Percentiles rank a stretch among this genome's conserved stretches.
These are phyloP conservation scores for Wickerhamomyces mucosus DNA, from an alignment of 805 yeast species.

Conservation along the genomic window DNA sequence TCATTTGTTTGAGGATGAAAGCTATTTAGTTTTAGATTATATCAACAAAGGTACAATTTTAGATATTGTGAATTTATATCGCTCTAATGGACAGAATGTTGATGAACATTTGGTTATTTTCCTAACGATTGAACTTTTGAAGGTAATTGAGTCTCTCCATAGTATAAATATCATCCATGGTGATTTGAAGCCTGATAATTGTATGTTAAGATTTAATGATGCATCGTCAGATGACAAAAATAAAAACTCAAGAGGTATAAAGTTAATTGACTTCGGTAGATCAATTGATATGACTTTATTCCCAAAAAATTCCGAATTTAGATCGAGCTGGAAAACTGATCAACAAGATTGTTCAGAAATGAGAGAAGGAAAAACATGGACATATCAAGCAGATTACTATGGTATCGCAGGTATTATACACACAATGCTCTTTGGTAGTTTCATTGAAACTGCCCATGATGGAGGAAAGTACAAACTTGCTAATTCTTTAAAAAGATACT, in stretches of 20 bases:
- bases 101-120: slow-evolving; percentile 60
- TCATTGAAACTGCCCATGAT: slow-evolving; percentile 36
- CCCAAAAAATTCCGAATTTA: slow-evolving; percentile 40
- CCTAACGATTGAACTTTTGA: slow-evolving; percentile 54
- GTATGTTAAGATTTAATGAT: slow-evolving; percentile 56
- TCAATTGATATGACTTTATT: slow-evolving; percentile 62
- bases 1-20: slow-evolving; percentile 27
- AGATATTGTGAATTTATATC: slow-evolving; percentile 51
- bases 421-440: slow-evolving; percentile 60
- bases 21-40: slow-evolving; percentile 16
- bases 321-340: slow-evolving; percentile 50
- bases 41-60: slow-evolving; percentile 60
- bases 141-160: slow-evolving; percentile 55
- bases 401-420: slow-evolving; percentile 75
- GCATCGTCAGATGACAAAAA: slow-evolving; percentile 17
- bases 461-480: slow-evolving; percentile 24
- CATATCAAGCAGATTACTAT: slow-evolving; percentile 72
- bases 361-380: slow-evolving; percentile 54
- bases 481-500: slow-evolving; percentile 53
- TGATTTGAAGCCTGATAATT: slow-evolving; percentile 78
- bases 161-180: slow-evolving; percentile 66
- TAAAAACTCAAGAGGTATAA: slow-evolving; percentile 46
- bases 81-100: slow-evolving; percentile 24
- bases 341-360: slow-evolving; percentile 69
- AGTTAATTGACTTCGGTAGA: slow-evolving; percentile 74